A percentile compares a stretch with the other conserved stretches of the same genome.
Conservation (phyloP, 164 flowering plant species). For the Nelumbo lutea region DNA sequence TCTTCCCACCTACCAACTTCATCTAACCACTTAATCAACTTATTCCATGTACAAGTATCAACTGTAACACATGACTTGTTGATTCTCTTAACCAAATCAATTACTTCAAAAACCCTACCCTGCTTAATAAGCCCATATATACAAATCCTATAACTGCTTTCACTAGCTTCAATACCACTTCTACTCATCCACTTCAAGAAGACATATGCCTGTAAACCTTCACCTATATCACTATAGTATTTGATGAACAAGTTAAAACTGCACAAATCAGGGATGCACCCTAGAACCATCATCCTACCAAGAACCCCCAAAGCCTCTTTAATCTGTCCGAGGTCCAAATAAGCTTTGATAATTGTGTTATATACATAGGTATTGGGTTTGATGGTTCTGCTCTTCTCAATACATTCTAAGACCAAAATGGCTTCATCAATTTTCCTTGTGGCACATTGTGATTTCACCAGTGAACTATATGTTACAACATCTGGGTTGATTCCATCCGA, state of each 20-base stretch:
- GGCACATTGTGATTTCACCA: constrained; percentile 18
- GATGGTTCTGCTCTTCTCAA: constrained; percentile 15
- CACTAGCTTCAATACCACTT: constrained; percentile 14
- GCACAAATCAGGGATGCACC: constrained; percentile 20
- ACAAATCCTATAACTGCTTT: constrained; percentile 17
- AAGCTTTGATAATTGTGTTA: constrained; percentile 20
- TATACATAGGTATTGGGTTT: constrained; percentile 17
- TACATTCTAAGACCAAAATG: constrained; percentile 2
- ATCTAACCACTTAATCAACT: constrained; percentile 14
- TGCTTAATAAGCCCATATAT: constrained; percentile 21
- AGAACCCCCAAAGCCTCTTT: constrained; percentile 20
- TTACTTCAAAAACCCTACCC: constrained; percentile 14
- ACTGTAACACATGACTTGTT: constrained; percentile 4
- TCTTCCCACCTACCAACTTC: constrained; percentile 9
- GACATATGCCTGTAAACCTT: constrained; percentile 17
- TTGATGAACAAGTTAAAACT: constrained; percentile 22
- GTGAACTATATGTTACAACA: constrained; percentile 15
- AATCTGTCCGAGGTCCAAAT: constrained; percentile 9
- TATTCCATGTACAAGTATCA: constrained; percentile 17
- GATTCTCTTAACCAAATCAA: constrained; percentile 15
- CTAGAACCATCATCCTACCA: constrained; percentile 20
- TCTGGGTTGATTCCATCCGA: constrained; percentile 15
- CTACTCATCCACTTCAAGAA: constrained; percentile 15
- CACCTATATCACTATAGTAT: constrained; percentile 22
- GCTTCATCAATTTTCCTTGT: constrained; percentile 14